These are phyloP conservation scores for Clausena lansium DNA, from an alignment of 345 rosid genomes.

Conservation along the genomic window DNA sequence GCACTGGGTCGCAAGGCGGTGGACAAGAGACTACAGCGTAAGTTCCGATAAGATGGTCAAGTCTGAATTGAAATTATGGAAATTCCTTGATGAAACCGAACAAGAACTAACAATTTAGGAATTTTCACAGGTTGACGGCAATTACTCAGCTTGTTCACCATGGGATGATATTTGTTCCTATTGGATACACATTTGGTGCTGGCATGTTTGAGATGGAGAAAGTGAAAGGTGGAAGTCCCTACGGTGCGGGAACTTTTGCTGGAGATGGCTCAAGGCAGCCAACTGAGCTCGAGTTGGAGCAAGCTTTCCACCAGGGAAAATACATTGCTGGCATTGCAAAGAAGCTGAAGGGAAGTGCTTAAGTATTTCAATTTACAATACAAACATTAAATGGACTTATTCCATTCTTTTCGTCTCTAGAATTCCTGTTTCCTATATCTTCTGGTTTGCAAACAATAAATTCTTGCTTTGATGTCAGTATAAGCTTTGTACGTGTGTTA, in stretches of 20 bases:
- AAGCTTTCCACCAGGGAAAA: conserved; percentile 97
- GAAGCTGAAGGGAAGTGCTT: conserved; percentile 78
- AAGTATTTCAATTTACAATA: conserved; percentile 9
- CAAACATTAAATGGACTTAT: conserved; percentile 1
- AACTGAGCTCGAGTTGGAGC: conserved; percentile 71
- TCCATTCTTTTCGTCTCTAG: conserved; percentile 16
- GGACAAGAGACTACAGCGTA: conserved; percentile 99
- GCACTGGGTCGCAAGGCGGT: conserved; percentile 99
- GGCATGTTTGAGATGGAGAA: conserved; percentile 96
- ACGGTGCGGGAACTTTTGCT: conserved; percentile 90
- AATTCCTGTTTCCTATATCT: conserved; percentile 14
- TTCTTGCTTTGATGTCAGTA: conserved; percentile 14
- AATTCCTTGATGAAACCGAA: not conserved
- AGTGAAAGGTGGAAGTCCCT: conserved; percentile 94
- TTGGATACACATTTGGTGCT: conserved; percentile 94
- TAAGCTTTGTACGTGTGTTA: conserved; percentile 24
- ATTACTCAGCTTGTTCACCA: conserved; percentile 97
- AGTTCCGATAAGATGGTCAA: conserved; percentile 23
- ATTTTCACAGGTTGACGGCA: conserved; percentile 69
- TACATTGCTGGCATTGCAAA: conserved; percentile 77
- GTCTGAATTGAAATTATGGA: not conserved
- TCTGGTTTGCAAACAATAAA: conserved; percentile 26
- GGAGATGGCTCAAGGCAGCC: conserved; percentile 94
- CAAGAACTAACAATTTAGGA: not conserved
- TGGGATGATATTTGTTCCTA: conserved; percentile 88